Conservation (phyloP, 768 basidiomycete species). For the Mrakia frigida region DNA sequence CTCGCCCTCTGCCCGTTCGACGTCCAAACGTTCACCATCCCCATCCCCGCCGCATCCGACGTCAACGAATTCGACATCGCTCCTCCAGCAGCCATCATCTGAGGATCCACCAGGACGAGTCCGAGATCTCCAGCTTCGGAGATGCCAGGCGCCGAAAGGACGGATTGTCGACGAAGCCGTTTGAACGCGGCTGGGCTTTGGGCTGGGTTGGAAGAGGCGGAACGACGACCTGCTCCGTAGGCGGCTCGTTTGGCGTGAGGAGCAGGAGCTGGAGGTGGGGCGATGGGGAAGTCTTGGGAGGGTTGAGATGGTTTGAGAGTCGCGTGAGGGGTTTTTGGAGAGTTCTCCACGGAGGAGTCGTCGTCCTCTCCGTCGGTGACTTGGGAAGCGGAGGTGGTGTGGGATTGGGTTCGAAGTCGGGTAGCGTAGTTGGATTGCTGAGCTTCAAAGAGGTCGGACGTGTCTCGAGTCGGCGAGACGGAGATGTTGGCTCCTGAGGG, state of each 20-base stretch:
- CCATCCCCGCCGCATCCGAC: conserved; percentile 43
- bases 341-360: conserved; percentile 32
- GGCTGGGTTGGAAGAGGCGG: conserved; percentile 11
- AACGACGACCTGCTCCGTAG: background rate
- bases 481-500: background rate
- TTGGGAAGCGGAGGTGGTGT: background rate
- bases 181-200: background rate
- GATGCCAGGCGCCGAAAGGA: background rate
- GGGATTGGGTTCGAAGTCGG: conserved; percentile 19
- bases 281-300: background rate
- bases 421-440: conserved; percentile 28
- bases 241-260: background rate
- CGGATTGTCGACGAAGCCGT: conserved; percentile 1
- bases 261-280: background rate
- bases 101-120: conserved; percentile 49
- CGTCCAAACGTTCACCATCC: conserved; percentile 60
- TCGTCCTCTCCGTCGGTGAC: conserved; percentile 15
- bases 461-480: conserved; percentile 22
- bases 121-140: conserved; percentile 25
- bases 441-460: conserved; percentile 32
- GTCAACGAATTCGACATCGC: conserved; percentile 8
- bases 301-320: background rate
- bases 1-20: conserved; percentile 71
- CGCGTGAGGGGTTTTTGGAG: conserved; percentile 6
- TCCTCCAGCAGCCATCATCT: conserved; percentile 45